Conservation (phyloP, 768 basidiomycete species). For the Mycena galopus region DNA sequence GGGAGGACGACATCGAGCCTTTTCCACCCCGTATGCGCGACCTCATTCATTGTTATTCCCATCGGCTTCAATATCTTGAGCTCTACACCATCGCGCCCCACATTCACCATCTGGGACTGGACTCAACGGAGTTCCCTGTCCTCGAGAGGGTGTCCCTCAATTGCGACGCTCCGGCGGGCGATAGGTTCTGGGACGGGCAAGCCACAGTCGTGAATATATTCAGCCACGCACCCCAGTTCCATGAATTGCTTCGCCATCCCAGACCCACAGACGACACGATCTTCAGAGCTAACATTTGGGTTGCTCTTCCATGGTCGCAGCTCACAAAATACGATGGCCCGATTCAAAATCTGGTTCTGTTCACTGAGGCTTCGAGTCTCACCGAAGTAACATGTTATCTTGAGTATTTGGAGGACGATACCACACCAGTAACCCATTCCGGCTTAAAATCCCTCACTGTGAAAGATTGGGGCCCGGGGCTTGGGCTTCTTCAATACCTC, state of each 20-base stretch:
- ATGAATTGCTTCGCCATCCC: background rate
- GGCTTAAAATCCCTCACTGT: background rate
- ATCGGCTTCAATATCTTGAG: background rate
- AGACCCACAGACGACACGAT: background rate
- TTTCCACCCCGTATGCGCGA: background rate
- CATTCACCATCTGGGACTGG: background rate
- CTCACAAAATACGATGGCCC: background rate
- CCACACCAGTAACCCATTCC: background rate
- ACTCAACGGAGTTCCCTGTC: background rate
- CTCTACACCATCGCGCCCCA: background rate
- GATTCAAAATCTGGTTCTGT: background rate
- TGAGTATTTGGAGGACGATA: background rate
- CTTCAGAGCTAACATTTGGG: background rate
- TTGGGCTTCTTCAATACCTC: background rate
- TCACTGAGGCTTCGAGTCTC: background rate
- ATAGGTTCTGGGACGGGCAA: background rate
- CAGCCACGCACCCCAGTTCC: background rate
- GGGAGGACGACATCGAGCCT: background rate
- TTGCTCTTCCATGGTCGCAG: background rate
- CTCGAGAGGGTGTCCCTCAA: background rate
- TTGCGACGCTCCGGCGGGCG: background rate
- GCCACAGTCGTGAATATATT: background rate
- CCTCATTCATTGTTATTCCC: background rate
- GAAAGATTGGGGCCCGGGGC: background rate
- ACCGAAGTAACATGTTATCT: background rate